These are phyloP conservation scores for Xylaria longipes DNA, from an alignment of 495 filamentous ascomycete species.

Conservation along the genomic window DNA sequence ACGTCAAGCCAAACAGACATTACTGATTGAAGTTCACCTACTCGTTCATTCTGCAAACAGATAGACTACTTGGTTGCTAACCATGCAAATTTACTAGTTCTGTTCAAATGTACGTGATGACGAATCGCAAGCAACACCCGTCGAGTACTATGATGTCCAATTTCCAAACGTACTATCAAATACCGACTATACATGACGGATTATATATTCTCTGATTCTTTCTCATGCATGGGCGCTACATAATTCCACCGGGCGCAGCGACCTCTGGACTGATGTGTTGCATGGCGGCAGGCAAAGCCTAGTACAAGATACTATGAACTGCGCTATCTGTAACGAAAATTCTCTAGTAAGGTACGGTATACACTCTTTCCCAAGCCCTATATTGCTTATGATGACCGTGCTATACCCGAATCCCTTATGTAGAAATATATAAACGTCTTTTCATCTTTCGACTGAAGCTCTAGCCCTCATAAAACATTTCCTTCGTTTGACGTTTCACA, in stretches of 20 bases:
- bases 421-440: conserved; percentile 81
- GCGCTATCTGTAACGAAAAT: background rate
- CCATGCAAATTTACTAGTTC: background rate
- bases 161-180: conserved; percentile 67
- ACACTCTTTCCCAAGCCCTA: background rate
- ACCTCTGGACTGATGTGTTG: conserved; percentile 18
- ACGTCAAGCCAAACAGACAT: conserved; percentile 92
- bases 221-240: conserved; percentile 36
- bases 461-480: conserved; percentile 21
- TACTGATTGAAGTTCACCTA: conserved; percentile 61
- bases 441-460: conserved; percentile 96
- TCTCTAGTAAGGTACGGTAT: conserved; percentile 34
- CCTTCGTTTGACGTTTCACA: background rate
- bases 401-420: conserved; percentile 69
- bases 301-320: background rate
- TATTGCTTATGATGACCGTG: conserved; percentile 65
- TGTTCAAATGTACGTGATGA: background rate
- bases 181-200: conserved; percentile 58
- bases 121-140: background rate
- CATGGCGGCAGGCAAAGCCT: background rate
- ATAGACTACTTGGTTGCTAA: conserved; percentile 3
- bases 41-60: background rate
- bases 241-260: background rate
- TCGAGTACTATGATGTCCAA: conserved; percentile 59
- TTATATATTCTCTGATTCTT: conserved; percentile 53